Evolutionary conservation across 1,139 yeast genomes (phyloP).

Genomic region (Meyerozyma smithsonii): DNA sequence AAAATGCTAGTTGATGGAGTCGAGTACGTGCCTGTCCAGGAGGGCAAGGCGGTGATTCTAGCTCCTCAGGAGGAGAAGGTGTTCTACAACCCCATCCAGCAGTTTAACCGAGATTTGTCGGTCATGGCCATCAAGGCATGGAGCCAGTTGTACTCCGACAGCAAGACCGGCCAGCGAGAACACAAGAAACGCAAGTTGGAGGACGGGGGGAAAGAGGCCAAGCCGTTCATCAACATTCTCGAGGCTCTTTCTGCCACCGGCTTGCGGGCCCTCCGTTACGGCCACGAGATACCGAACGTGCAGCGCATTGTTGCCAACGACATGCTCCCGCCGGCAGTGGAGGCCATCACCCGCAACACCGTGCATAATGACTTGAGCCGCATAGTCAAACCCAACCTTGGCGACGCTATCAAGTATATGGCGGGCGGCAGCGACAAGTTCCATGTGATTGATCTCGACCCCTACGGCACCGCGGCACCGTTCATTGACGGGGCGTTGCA

Average conservation of each 20-base stretch:
- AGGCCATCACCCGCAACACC: constrained; percentile 68
- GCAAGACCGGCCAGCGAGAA: constrained; percentile 12
- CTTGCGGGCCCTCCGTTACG: constrained; percentile 86
- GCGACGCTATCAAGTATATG: constrained; percentile 88
- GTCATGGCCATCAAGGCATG: constrained; percentile 84
- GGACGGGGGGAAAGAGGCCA: constrained; percentile 12
- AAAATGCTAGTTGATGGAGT: constrained; percentile 16
- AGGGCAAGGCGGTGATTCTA: constrained; percentile 77
- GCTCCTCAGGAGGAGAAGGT: constrained; percentile 79
- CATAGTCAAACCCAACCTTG: constrained; percentile 61
- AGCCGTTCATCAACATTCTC: constrained; percentile 48
- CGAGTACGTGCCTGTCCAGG: constrained; percentile 51
- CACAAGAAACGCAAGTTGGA: constrained; percentile 18
- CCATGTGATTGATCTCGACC: constrained; percentile 91
- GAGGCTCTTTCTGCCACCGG: constrained; percentile 97
- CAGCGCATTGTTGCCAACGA: constrained; percentile 82
- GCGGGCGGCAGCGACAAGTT: constrained; percentile 46
- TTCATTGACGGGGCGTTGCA: constrained; percentile 89
- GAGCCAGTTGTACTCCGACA: constrained; percentile 45
- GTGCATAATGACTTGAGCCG: constrained; percentile 54
- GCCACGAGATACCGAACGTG: constrained; percentile 78
- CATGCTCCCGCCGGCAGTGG: constrained; percentile 80
- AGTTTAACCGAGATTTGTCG: constrained; percentile 88
- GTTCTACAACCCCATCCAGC: constrained; percentile 94
- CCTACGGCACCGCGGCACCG: constrained; percentile 96